Base-by-base conservation (phyloP, 1,139 yeast species). In the Geotrichum citri-aurantii region DNA sequence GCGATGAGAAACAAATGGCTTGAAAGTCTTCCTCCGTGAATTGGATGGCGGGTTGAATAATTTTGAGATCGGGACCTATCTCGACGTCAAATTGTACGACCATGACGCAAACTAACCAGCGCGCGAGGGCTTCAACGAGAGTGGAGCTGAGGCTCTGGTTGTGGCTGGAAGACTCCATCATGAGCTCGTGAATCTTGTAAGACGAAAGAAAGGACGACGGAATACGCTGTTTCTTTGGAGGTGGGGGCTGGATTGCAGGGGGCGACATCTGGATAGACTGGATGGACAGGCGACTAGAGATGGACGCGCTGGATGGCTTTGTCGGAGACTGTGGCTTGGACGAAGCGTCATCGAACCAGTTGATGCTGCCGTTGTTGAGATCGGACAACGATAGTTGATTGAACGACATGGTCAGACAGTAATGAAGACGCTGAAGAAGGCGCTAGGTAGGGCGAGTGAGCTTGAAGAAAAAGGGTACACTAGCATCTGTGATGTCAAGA, bases 51-150 rank as follows among this genome's bases (percentile, higher is more conserved):
- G 73, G 73, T 17, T 71, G 66, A 46, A 70, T 68, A 26, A 70
- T 60, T 57, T 70, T 70, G 55, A 70, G 64, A 58, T 69, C 73
- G 0, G 75, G 75, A 1, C 75, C 75, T 12, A 71, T 63, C 54
- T 71, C 70, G 10, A 68, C 69, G 56, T 72, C 73, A 60, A 71
- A 71, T 56, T 72, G 73, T n/a, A 72, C 69, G 53, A 71, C 68
- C 52, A 71, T 60, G 55, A 70, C 65, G 55, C 72, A 69, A 21
- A 62, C 54, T 42, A 67, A 60, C 73, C 72, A 71, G 19, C 69
- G 64, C 26, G 61, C 59, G 26, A 65, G 59, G 27, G 57, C 52
- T 14, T 46, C 50, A 23, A 55, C 26, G 3, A 52, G 37, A 21
- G 27, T 24, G 6, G 48, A 26, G 29, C 47, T 42, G 26, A 55